Conservation (phyloP, 108 stramenopile species). For the Pseudonitzschia multistriata region DNA sequence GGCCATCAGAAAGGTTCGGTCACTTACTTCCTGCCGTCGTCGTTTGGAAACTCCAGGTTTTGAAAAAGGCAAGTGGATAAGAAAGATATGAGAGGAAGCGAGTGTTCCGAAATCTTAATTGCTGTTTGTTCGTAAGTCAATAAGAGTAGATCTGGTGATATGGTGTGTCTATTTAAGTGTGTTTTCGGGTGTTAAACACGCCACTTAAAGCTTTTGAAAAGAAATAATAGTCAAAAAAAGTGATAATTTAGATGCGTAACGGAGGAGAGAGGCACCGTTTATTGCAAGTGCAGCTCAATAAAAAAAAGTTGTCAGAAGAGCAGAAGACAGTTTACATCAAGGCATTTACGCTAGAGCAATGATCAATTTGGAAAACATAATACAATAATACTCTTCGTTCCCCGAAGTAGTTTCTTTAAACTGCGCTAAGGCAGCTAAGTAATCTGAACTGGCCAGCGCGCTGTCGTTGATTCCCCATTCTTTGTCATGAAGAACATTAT, state of each 20-base stretch:
- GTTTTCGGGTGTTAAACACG: neutral
- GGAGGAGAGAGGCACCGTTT: too few relatives aligned
- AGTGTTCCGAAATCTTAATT: neutral
- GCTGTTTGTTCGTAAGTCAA: neutral
- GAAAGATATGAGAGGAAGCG: neutral
- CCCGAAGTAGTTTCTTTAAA: too few relatives aligned
- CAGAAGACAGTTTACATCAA: too few relatives aligned
- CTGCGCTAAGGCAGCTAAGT: too few relatives aligned
- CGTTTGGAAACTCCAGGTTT: neutral
- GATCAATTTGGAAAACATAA: too few relatives aligned
- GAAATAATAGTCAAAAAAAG: constrained; percentile 1
- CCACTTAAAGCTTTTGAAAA: neutral
- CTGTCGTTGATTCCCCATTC: too few relatives aligned
- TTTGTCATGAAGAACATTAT: too few relatives aligned
- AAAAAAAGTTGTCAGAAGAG: too few relatives aligned
- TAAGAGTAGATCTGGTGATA: neutral
- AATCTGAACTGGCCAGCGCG: too few relatives aligned
- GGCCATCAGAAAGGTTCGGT: neutral
- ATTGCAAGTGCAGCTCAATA: too few relatives aligned
- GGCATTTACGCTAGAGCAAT: too few relatives aligned
- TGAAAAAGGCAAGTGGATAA: neutral
- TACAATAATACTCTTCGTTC: too few relatives aligned
- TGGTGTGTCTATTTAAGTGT: neutral
- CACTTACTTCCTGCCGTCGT: neutral
- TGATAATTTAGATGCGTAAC: constrained; percentile 3